These are phyloP conservation scores for Malania oleifera DNA, from an alignment of 164 flowering plant species.

Conservation along the genomic window DNA sequence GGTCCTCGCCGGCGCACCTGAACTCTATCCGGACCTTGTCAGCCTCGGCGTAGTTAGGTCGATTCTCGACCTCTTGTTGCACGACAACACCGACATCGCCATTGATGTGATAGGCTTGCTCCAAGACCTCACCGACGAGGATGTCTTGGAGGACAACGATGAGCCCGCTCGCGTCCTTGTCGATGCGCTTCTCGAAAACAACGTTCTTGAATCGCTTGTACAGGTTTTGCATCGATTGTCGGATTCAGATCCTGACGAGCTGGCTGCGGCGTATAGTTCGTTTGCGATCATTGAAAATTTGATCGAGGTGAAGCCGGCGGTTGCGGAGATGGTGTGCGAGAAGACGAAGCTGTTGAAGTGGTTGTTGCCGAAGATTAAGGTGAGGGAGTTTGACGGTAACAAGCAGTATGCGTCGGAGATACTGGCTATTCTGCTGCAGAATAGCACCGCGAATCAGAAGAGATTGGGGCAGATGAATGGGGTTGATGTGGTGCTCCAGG, in stretches of 20 bases:
- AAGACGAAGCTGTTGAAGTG: conserved; percentile 79
- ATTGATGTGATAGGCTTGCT: conserved; percentile 67
- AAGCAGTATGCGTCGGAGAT: conserved; percentile 98
- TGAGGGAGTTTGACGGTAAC: conserved; percentile 81
- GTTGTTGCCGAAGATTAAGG: conserved; percentile 72
- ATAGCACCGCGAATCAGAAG: conserved; percentile 75
- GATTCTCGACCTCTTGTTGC: conserved; percentile 56
- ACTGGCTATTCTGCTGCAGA: conserved; percentile 87
- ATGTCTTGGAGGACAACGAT: conserved; percentile 76
- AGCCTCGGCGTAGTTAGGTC: conserved; percentile 58
- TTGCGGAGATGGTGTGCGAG: conserved; percentile 89
- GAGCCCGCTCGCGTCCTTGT: conserved; percentile 66
- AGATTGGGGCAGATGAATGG: conserved; percentile 94
- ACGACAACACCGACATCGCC: conserved; percentile 85
- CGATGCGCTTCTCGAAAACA: conserved; percentile 71
- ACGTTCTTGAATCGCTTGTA: conserved; percentile 66
- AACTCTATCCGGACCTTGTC: conserved; percentile 87
- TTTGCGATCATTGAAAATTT: conserved; percentile 77
- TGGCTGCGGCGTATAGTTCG: conserved; percentile 62
- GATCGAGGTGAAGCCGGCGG: conserved; percentile 85
- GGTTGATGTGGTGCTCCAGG: conserved; percentile 84
- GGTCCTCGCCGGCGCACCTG: conserved; percentile 81
- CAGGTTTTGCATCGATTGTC: conserved; percentile 62
- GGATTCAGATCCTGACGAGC: conserved; percentile 75
- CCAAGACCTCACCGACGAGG: conserved; percentile 91